Percentiles rank a stretch among this genome's conserved stretches.
Evolutionary conservation across 164 flowering plant species (phyloP).

Genomic region (Santalum album): DNA sequence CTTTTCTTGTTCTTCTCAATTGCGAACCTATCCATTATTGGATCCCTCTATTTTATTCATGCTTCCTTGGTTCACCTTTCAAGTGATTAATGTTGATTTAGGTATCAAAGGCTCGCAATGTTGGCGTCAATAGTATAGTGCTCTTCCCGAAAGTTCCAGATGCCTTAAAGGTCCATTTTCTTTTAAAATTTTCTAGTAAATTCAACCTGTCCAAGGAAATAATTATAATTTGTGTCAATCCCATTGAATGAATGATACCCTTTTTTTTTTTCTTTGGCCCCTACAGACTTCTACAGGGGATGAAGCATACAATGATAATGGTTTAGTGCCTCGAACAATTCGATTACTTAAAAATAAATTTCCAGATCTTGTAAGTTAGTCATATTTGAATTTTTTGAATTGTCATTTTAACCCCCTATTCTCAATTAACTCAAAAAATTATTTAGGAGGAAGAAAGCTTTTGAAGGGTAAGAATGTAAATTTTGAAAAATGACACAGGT

Average conservation of each 20-base stretch:
- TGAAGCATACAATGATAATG: conserved; percentile 93
- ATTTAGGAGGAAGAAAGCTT: too few species aligned
- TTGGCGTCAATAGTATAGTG: conserved; percentile 87
- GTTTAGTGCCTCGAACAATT: conserved; percentile 77
- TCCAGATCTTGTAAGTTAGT: conserved; percentile 95
- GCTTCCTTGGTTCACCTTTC: neutral
- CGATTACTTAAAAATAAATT: conserved; percentile 78
- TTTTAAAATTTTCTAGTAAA: neutral
- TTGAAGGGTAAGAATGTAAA: too few species aligned
- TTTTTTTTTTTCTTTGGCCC: conserved; percentile 10
- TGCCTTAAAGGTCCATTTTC: conserved; percentile 63
- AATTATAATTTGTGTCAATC: neutral
- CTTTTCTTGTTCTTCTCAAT: too few species aligned
- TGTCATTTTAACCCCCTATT: too few species aligned
- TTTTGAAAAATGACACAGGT: too few species aligned
- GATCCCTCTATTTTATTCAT: too few species aligned
- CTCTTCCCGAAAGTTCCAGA: conserved; percentile 98
- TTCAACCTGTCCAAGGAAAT: neutral
- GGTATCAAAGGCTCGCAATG: conserved; percentile 90
- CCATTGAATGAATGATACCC: conserved; percentile 3
- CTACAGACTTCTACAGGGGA: conserved; percentile 80
- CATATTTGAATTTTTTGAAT: too few species aligned
- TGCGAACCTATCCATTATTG: too few species aligned
- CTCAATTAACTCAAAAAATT: too few species aligned
- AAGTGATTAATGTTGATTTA: conserved; percentile 13